Conservation (phyloP, 2,329 filamentous ascomycete species). For the Claviceps citrina region DNA sequence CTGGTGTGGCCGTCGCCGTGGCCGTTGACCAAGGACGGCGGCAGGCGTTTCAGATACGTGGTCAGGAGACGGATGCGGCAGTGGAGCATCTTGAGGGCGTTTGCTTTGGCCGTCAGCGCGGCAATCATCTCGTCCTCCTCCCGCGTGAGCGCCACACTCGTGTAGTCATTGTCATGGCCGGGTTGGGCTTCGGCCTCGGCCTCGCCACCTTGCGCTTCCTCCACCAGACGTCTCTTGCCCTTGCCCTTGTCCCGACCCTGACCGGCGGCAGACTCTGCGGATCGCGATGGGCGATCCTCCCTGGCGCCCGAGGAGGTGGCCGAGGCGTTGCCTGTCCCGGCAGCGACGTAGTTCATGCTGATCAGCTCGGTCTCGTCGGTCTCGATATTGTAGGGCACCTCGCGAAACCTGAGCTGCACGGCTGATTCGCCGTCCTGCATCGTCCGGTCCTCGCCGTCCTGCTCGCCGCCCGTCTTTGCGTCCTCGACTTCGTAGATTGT, state of each 20-base stretch:
- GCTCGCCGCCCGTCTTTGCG: constrained; percentile 20
- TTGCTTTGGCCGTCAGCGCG: constrained; percentile 68
- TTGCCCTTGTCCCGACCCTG: constrained; percentile 25
- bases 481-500: constrained; percentile 62
- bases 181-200: constrained; percentile 7
- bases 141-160: constrained; percentile 28
- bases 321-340: constrained; percentile 58
- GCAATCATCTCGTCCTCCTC: constrained; percentile 48
- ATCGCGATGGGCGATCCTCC: constrained; percentile 26
- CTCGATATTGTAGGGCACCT: constrained; percentile 76
- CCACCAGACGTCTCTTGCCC: constrained; percentile 32
- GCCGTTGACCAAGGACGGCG: constrained; percentile 45
- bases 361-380: constrained; percentile 97
- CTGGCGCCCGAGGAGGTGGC: constrained; percentile 27
- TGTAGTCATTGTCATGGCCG: constrained; percentile 26
- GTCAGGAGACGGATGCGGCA: constrained; percentile 57
- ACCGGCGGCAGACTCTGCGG: constrained; percentile 34
- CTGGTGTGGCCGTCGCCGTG: constrained; percentile 32
- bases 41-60: constrained; percentile 61
- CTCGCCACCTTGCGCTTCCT: constrained; percentile 17
- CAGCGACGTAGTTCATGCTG: constrained; percentile 81
- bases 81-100: constrained; percentile 87
- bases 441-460: constrained; percentile 49
- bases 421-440: constrained; percentile 50
- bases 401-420: constrained; percentile 58